Evolutionary conservation across 495 filamentous ascomycete species (phyloP), one percentile per base, ranked within the genome.

Genomic region (Penicillium odoratum): DNA sequence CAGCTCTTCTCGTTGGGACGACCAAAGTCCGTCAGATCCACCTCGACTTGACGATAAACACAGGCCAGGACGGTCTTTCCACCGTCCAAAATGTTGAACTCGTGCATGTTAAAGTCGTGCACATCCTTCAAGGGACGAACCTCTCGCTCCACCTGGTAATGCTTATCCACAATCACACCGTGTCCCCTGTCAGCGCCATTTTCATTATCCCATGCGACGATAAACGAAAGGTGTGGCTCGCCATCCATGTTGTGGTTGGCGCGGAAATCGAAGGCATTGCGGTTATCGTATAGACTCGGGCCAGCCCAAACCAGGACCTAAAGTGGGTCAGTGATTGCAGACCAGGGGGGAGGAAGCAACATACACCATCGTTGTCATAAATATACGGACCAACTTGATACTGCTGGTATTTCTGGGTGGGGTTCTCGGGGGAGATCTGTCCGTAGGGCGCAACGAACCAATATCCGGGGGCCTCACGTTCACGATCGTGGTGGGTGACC

Each of bases 51-150:
- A 48, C 73, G 72, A 61, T 85, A 83, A n/a, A 78, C 71, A 51
- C 77, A 78, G 21, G 81, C 77, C 42, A 84, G 53, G 1, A 69
- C 74, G 0, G 69, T 65, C 51, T 73, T 72, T 33, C 74, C 74
- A n/a, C 72, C 74, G 18, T 67, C 61, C 53, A 76, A 51, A 51
- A 78, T 65, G 38, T 75, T 77, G 57, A 80, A 81, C 48, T 83
- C 80, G 65, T 83, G 80, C 63, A 79, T 78, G 57, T 78, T 79
- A 57, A 78, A 76, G 29, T 71, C 68, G 29, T 64, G 57, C 1
- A 80, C 51, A 44, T 77, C 68, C 47, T 71, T 70, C n/a, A 73
- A 63, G 3, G 74, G 69, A 9, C 61, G 57, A n/a, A 77, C 75
- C 28, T 74, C 62, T 11, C 71, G 60, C 47, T 76, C 62, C 40